Percentiles rank a stretch among this genome's conserved stretches.
Evolutionary conservation across 2,329 filamentous ascomycete species (phyloP).

Genomic region (Rutstroemia sp.): DNA sequence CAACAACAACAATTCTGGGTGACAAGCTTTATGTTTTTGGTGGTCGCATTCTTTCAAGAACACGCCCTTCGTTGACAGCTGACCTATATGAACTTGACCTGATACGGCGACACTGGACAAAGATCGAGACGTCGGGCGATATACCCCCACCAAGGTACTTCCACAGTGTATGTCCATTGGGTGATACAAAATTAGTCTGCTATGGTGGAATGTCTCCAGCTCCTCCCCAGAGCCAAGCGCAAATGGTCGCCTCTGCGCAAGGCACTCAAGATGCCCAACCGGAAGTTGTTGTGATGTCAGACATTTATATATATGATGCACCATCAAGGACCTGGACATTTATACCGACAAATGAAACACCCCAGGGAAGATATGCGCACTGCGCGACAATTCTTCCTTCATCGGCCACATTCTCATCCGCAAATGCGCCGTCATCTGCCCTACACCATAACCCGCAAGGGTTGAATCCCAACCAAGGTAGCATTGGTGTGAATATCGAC

Average conservation of each 20-base stretch:
- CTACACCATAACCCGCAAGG: conserved; percentile 84
- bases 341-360: conserved; percentile 70
- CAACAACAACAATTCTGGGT: conserved; percentile 88
- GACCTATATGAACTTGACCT: conserved; percentile 93
- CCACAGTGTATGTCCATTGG: conserved; percentile 88
- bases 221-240: conserved; percentile 35
- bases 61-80: conserved; percentile 73
- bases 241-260: conserved; percentile 37
- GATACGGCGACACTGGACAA: conserved; percentile 87
- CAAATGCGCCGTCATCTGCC: conserved; percentile 75
- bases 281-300: conserved; percentile 94
- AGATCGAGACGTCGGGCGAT: conserved; percentile 76
- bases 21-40: conserved; percentile 98
- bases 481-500: conserved; percentile 82
- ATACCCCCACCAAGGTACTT: conserved; percentile 90
- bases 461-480: conserved; percentile 77
- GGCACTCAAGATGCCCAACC: conserved; percentile 56
- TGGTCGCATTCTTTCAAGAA: conserved; percentile 78
- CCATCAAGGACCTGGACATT: conserved; percentile 77
- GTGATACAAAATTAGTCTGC: conserved; percentile 93
- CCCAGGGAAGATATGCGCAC: conserved; percentile 92
- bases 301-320: conserved; percentile 93
- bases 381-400: conserved; percentile 91
- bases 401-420: conserved; percentile 77
- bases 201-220: conserved; percentile 97